Evolutionary conservation across 2,329 filamentous ascomycete species (phyloP).

Genomic region (Xylariaceae sp.): DNA sequence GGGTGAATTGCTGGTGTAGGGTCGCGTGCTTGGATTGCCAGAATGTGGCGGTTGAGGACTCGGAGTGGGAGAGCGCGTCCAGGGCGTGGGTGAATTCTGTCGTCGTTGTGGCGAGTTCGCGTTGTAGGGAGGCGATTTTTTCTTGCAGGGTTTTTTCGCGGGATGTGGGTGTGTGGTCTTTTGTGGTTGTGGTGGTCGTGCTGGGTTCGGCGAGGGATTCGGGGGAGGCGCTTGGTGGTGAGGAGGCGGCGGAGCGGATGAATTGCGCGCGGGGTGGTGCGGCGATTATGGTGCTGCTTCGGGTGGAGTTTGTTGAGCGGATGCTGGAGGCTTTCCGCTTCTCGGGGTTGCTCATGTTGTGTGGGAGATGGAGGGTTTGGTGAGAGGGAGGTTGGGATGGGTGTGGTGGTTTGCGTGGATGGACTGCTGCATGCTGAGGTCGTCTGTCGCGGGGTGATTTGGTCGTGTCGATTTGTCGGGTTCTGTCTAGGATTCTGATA

Average conservation of each 20-base stretch:
- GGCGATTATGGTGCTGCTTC: conserved; percentile 34
- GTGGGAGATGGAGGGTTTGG: neutral
- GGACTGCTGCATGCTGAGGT: conserved; percentile 13
- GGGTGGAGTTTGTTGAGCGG: conserved; percentile 29
- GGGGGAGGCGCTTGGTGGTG: conserved; percentile 31
- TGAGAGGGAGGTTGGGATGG: neutral
- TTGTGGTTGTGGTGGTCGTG: conserved; percentile 17
- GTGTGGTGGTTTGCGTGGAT: conserved; percentile 2
- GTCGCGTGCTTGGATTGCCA: conserved; percentile 55
- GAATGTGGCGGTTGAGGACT: conserved; percentile 52
- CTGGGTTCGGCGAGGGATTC: conserved; percentile 16
- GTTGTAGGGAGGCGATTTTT: conserved; percentile 49
- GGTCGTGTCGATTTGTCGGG: too few relatives aligned
- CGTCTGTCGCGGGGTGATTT: neutral
- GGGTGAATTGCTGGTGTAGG: conserved; percentile 49
- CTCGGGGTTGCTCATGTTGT: conserved; percentile 39
- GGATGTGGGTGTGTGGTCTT: conserved; percentile 22
- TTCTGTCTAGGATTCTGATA: too few relatives aligned
- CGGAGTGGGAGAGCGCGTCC: conserved; percentile 48
- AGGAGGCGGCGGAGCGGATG: conserved; percentile 28
- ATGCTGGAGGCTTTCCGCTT: conserved; percentile 39
- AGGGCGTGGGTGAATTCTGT: conserved; percentile 51
- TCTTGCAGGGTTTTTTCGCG: conserved; percentile 36
- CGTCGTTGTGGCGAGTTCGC: conserved; percentile 50
- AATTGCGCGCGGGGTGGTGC: conserved; percentile 40